Percentiles rank a stretch among this genome's conserved stretches.
Conservation (phyloP, 495 filamentous ascomycete species). For the Friedmanniomyces endolithicus region DNA sequence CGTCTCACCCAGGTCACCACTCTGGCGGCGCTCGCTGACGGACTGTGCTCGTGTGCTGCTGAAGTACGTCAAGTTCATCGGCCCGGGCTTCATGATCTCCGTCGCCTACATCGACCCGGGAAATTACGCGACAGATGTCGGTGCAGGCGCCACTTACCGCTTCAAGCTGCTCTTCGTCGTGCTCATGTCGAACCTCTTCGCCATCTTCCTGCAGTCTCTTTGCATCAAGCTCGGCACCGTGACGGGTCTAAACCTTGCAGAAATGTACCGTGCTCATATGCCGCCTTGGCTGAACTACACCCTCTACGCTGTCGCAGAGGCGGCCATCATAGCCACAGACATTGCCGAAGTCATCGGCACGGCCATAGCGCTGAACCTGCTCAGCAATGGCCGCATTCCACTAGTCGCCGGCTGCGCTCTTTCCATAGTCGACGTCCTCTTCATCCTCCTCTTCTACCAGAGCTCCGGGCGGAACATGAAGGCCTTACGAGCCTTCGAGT, state of each 20-base stretch:
- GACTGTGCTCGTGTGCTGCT: conserved; percentile 25
- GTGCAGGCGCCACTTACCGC: conserved; percentile 37
- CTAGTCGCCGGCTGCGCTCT: conserved; percentile 79
- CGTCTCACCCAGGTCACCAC: neutral
- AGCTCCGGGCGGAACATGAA: conserved; percentile 51
- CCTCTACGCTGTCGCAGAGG: conserved; percentile 64
- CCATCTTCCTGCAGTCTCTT: conserved; percentile 69
- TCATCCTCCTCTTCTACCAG: conserved; percentile 77
- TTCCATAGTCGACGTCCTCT: conserved; percentile 70
- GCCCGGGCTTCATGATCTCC: conserved; percentile 74
- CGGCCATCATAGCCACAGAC: conserved; percentile 76
- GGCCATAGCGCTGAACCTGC: conserved; percentile 78
- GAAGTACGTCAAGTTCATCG: conserved; percentile 66
- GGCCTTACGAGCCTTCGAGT: conserved; percentile 65
- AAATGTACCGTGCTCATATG: conserved; percentile 63
- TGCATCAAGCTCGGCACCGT: conserved; percentile 79
- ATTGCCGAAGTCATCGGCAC: conserved; percentile 91
- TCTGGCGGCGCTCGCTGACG: neutral
- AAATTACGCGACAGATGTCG: conserved; percentile 76
- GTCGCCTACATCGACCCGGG: conserved; percentile 36
- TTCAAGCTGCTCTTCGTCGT: conserved; percentile 65
- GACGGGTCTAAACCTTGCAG: conserved; percentile 67
- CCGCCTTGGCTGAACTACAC: conserved; percentile 64
- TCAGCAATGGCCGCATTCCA: conserved; percentile 53
- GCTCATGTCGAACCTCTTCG: conserved; percentile 71